Evolutionary conservation across 164 flowering plant species (phyloP).

Genomic region (Stephania yunnanensis): DNA sequence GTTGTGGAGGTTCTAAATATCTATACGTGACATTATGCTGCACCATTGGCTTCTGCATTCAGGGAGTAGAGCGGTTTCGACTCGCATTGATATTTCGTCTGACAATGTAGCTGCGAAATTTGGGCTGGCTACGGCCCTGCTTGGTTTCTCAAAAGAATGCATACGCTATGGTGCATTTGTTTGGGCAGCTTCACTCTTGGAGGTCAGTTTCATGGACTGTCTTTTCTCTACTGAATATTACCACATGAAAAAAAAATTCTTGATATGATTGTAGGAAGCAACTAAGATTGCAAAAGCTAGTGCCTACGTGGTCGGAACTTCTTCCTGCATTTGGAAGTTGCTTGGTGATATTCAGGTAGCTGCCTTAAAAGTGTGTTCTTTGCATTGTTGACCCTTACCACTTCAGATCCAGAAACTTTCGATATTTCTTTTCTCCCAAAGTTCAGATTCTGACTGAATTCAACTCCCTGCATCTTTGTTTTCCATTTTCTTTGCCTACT

Average conservation of each 20-base stretch:
- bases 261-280: slow-evolving; percentile 49
- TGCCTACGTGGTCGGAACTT: slow-evolving; percentile 35
- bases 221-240: neutral
- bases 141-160: slow-evolving; percentile 74
- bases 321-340: slow-evolving; percentile 62
- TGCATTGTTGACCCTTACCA: neutral
- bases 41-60: slow-evolving; percentile 2
- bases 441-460: neutral
- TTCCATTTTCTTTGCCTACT: neutral
- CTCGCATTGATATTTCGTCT: slow-evolving; percentile 63
- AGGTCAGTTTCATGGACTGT: slow-evolving; percentile 36
- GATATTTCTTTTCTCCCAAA: too few species aligned
- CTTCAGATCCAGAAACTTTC: neutral
- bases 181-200: slow-evolving; percentile 83
- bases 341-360: slow-evolving; percentile 67
- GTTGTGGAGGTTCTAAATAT: neutral
- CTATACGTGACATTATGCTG: neutral
- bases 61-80: slow-evolving; percentile 84
- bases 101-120: slow-evolving; percentile 56
- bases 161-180: slow-evolving; percentile 60
- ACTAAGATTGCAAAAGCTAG: slow-evolving; percentile 32
- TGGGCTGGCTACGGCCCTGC: slow-evolving; percentile 86
- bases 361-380: neutral
- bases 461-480: neutral
- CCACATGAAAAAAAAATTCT: neutral